Evolutionary conservation across 768 basidiomycete genomes (phyloP).

Genomic region (Rhizopogon vesiculosus): DNA sequence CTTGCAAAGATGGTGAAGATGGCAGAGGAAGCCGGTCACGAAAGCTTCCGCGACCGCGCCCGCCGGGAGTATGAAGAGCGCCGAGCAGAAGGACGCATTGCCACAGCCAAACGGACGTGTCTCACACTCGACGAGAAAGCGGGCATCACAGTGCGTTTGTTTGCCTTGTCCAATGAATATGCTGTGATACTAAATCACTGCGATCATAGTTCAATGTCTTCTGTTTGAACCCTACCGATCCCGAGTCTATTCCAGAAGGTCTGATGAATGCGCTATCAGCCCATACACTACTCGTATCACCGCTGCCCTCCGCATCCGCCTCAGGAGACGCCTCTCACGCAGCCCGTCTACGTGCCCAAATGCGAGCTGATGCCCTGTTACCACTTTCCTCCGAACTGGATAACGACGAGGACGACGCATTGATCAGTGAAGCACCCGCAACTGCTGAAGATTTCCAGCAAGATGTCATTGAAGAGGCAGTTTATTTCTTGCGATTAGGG

Average conservation of each 20-base stretch:
- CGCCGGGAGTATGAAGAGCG: slow-evolving; percentile 73
- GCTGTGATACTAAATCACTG: neutral
- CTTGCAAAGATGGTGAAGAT: slow-evolving; percentile 69
- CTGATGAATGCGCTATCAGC: slow-evolving; percentile 53
- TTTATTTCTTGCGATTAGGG: slow-evolving; percentile 62
- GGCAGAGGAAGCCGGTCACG: slow-evolving; percentile 47
- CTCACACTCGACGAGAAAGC: slow-evolving; percentile 68
- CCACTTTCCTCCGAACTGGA: slow-evolving; percentile 35
- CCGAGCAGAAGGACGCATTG: slow-evolving; percentile 66
- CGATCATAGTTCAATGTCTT: slow-evolving; percentile 69
- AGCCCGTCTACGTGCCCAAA: slow-evolving; percentile 63
- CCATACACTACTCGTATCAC: slow-evolving; percentile 26
- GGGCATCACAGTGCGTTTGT: slow-evolving; percentile 43
- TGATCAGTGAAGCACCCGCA: slow-evolving; percentile 11
- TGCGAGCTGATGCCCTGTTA: slow-evolving; percentile 69
- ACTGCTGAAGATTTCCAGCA: slow-evolving; percentile 35
- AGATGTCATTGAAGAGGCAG: slow-evolving; percentile 62
- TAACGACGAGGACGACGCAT: slow-evolving; percentile 26
- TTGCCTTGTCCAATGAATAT: neutral
- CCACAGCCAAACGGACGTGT: slow-evolving; percentile 73
- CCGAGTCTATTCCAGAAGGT: slow-evolving; percentile 61
- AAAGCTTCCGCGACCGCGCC: slow-evolving; percentile 65
- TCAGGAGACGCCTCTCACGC: slow-evolving; percentile 16
- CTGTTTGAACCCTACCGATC: slow-evolving; percentile 67
- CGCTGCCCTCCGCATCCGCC: neutral